Conservation (phyloP, 1,139 yeast species). For the Zhuliangozyma parablackwelliae region DNA sequence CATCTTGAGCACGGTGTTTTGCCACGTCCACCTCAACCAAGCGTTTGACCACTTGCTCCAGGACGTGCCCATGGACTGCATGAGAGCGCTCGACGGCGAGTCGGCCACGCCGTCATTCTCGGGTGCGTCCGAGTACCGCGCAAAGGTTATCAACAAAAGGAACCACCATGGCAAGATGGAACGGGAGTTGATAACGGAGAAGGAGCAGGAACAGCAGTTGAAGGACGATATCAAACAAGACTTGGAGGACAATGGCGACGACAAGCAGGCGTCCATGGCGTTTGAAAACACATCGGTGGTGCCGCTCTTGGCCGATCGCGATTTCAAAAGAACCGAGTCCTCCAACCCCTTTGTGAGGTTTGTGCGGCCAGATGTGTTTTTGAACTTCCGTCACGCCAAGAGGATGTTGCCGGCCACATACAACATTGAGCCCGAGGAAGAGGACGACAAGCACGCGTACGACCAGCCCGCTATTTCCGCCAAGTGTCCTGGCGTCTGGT, state of each 20-base stretch:
- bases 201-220: conserved; percentile 11
- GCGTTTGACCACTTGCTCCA: conserved; percentile 64
- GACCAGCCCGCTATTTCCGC: conserved; percentile 69
- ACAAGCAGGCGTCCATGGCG: conserved; percentile 1
- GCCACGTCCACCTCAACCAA: conserved; percentile 54
- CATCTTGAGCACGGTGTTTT: conserved; percentile 58
- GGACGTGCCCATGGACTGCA: conserved; percentile 61
- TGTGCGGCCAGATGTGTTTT: conserved; percentile 62
- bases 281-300: conserved; percentile 15
- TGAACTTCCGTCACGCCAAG: conserved; percentile 52
- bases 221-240: conserved; percentile 15
- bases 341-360: conserved; percentile 41
- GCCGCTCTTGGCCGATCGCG: conserved; percentile 55
- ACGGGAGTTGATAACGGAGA: conserved; percentile 9
- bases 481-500: conserved; percentile 74
- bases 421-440: conserved; percentile 24
- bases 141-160: conserved; percentile 26
- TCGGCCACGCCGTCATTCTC: conserved; percentile 55
- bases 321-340: conserved; percentile 28
- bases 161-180: conserved; percentile 9
- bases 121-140: conserved; percentile 33
- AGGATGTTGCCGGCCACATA: conserved; percentile 50
- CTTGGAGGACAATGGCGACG: conserved; percentile 17
- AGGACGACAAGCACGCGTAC: conserved; percentile 45
- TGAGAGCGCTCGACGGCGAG: conserved; percentile 67